Evolutionary conservation across 164 flowering plant species (phyloP).

Genomic region (Magnolia officinalis): DNA sequence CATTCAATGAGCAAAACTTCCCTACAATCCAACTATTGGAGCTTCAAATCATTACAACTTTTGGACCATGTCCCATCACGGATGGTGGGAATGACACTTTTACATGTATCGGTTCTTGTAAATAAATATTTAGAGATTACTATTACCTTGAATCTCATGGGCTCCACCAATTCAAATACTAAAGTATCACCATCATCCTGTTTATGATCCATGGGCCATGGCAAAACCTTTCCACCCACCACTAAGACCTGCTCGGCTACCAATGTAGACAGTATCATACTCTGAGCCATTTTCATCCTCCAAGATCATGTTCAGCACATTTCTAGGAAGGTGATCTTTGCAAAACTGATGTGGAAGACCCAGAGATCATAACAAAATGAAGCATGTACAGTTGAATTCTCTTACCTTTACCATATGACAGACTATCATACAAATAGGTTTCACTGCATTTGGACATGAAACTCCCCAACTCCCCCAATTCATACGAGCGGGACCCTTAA

Average conservation of each 20-base stretch:
- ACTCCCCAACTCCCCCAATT: not conserved
- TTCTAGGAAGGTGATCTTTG: constrained; percentile 37
- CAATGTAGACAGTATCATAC: constrained; percentile 39
- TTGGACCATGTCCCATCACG: too few species aligned
- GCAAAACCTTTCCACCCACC: constrained; percentile 74
- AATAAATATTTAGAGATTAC: not conserved
- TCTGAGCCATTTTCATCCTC: constrained; percentile 51
- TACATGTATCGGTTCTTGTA: too few species aligned
- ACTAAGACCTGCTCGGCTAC: constrained; percentile 51
- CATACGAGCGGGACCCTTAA: not conserved
- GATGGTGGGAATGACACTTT: too few species aligned
- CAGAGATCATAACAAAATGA: constrained; percentile 16
- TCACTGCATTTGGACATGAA: not conserved
- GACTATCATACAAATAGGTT: too few species aligned
- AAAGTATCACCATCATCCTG: constrained; percentile 70
- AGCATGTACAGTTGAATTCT: not conserved
- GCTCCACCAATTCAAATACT: constrained; percentile 52
- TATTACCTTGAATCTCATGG: constrained; percentile 50
- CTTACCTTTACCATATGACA: not conserved
- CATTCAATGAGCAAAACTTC: not conserved
- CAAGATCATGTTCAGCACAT: constrained; percentile 29
- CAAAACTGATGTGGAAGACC: constrained; percentile 57
- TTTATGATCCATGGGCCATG: constrained; percentile 45
- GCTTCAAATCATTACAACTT: not conserved
- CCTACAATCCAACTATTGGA: not conserved